Conservation (phyloP, 2,329 filamentous ascomycete genomes). For the Sphaerulina vaccinii region DNA sequence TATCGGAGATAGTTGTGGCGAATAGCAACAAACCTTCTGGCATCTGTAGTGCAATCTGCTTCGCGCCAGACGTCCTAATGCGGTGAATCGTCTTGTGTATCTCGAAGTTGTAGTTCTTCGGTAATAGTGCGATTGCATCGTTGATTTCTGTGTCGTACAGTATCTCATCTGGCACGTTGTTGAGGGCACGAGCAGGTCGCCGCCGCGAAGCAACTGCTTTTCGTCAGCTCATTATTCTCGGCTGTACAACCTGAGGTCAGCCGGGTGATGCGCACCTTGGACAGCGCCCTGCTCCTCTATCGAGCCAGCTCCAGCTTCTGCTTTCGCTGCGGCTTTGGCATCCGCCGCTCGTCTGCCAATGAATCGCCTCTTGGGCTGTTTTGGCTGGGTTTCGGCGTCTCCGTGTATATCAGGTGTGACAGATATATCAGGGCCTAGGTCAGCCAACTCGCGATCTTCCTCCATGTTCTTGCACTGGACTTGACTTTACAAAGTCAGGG, state of each 20-base stretch:
- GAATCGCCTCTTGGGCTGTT: constrained; percentile 87
- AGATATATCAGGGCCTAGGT: constrained; percentile 61
- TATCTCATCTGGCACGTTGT: constrained; percentile 86
- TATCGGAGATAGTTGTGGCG: constrained; percentile 96
- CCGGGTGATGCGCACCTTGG: constrained; percentile 55
- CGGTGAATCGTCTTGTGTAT: constrained; percentile 97
- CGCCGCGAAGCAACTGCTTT: constrained; percentile 66
- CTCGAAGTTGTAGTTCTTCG: constrained; percentile 97
- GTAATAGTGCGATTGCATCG: constrained; percentile 80
- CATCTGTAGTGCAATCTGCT: constrained; percentile 90
- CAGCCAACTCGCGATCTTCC: constrained; percentile 68
- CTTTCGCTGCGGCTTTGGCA: constrained; percentile 55
- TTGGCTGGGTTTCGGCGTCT: constrained; percentile 51
- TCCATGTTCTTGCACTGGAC: constrained; percentile 64
- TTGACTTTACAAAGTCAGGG: not conserved
- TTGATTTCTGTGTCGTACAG: constrained; percentile 81
- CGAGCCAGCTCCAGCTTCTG: constrained; percentile 26
- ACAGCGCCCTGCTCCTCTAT: constrained; percentile 65
- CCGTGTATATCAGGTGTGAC: constrained; percentile 49
- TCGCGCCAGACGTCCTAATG: constrained; percentile 75
- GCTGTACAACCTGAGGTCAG: not conserved
- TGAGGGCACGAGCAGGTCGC: constrained; percentile 75
- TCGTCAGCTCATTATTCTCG: constrained; percentile 4
- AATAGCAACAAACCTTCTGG: constrained; percentile 93
- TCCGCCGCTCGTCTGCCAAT: constrained; percentile 76